These are phyloP conservation scores for Xylariales sp. DNA, from an alignment of 2,329 filamentous ascomycete genomes.

Conservation along the genomic window DNA sequence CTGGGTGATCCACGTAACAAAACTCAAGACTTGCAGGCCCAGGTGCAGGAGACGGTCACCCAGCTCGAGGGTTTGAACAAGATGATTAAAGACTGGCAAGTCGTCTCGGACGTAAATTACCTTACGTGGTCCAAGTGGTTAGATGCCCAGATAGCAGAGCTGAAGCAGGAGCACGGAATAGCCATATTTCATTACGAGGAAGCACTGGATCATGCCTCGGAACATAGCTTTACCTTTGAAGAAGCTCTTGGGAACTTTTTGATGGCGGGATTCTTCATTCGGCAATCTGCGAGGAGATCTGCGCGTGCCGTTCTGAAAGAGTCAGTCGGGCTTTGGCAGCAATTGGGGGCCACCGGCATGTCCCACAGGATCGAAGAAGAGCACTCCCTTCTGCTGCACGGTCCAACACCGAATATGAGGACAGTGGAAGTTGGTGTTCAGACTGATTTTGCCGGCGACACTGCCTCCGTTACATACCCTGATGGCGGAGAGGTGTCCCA, in stretches of 20 bases:
- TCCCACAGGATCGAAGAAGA: slow-evolving; percentile 64
- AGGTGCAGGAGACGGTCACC: slow-evolving; percentile 43
- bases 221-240: slow-evolving; percentile 64
- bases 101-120: slow-evolving; percentile 67
- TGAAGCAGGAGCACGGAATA: slow-evolving; percentile 49
- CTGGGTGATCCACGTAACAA: slow-evolving; percentile 42
- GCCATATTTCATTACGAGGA: slow-evolving; percentile 65
- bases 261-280: slow-evolving; percentile 67
- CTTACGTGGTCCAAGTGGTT: slow-evolving; percentile 64
- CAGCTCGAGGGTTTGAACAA: slow-evolving; percentile 52
- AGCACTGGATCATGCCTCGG: slow-evolving; percentile 66
- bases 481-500: slow-evolving; percentile 37
- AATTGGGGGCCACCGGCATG: slow-evolving; percentile 65
- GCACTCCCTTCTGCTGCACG: slow-evolving; percentile 63
- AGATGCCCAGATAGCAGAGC: slow-evolving; percentile 64
- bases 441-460: slow-evolving; percentile 63
- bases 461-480: slow-evolving; percentile 47
- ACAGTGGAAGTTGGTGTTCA: slow-evolving; percentile 63
- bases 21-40: slow-evolving; percentile 36
- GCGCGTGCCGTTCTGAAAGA: slow-evolving; percentile 67
- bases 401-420: slow-evolving; percentile 52
- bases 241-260: slow-evolving; percentile 71
- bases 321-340: slow-evolving; percentile 62
- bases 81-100: slow-evolving; percentile 60
- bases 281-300: slow-evolving; percentile 60